Evolutionary conservation across 2,329 filamentous ascomycete genomes (phyloP).

Genomic region (Stagonosporopsis chrysanthemi): DNA sequence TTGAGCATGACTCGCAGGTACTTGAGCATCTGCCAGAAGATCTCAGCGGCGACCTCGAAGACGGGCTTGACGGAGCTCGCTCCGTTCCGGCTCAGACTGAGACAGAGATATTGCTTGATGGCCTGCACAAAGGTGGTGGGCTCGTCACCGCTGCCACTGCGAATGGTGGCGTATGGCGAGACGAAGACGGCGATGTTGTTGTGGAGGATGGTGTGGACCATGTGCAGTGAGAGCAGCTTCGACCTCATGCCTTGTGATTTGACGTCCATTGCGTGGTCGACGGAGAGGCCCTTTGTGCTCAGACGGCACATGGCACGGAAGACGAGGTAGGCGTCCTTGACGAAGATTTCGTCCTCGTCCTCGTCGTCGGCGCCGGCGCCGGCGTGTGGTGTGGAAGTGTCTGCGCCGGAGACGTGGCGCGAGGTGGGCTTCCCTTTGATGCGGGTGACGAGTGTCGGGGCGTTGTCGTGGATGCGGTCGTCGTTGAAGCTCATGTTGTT

Average conservation of each 20-base stretch:
- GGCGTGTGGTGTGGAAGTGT: constrained; percentile 46
- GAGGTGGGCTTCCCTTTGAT: constrained; percentile 58
- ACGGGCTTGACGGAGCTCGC: constrained; percentile 90
- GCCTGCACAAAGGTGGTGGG: constrained; percentile 92
- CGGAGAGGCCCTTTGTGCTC: constrained; percentile 87
- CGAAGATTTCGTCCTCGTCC: constrained; percentile 92
- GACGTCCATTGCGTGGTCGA: constrained; percentile 91
- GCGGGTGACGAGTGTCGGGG: constrained; percentile 70
- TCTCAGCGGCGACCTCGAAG: constrained; percentile 95
- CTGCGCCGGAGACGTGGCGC: constrained; percentile 55
- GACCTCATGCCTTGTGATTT: constrained; percentile 97
- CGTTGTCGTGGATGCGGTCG: constrained; percentile 70
- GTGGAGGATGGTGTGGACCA: constrained; percentile 93
- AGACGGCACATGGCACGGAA: constrained; percentile 98
- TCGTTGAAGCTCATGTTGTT: constrained; percentile 72
- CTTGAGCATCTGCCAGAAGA: constrained; percentile 97
- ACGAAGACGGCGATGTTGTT: constrained; percentile 92
- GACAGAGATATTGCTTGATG: constrained; percentile 94
- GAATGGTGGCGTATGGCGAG: constrained; percentile 90
- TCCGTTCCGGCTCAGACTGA: constrained; percentile 93
- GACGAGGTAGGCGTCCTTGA: constrained; percentile 95
- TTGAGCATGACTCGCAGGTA: constrained; percentile 94
- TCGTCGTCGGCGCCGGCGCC: constrained; percentile 62
- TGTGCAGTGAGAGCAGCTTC: constrained; percentile 91
- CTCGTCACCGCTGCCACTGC: constrained; percentile 86